Percentiles rank a stretch among this genome's conserved stretches.
phyloP scores from a whole-genome alignment of 805 yeast genomes.

The Ogataea saltuana region DNA sequence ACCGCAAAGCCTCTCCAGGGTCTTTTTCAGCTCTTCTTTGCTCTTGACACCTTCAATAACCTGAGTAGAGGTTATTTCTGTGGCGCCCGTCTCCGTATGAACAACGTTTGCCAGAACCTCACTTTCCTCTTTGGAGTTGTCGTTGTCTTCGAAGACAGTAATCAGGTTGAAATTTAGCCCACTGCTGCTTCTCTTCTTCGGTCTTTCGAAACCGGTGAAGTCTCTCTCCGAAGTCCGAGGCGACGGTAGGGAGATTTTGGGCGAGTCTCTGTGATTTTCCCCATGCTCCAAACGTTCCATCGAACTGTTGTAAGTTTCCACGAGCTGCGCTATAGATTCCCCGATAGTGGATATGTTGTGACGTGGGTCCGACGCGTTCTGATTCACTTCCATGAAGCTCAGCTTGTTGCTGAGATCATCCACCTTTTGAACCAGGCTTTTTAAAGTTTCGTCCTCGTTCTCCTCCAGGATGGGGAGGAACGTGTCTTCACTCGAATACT shows the following conservation, averaged over 20 bases:
- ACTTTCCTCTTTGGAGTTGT: constrained; percentile 2
- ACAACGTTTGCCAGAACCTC: no score
- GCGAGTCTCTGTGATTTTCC: neutral
- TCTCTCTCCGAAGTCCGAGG: constrained; percentile 13
- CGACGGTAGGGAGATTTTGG: constrained; percentile 7
- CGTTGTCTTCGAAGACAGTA: constrained; percentile 21
- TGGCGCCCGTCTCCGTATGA: constrained; percentile 19
- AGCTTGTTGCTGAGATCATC: constrained; percentile 24
- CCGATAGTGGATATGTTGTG: constrained; percentile 18
- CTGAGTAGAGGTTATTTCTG: constrained; percentile 12
- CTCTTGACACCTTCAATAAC: constrained; percentile 14
- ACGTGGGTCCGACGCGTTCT: constrained; percentile 10
- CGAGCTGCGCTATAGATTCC: constrained; percentile 15
- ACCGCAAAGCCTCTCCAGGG: constrained; percentile 22
- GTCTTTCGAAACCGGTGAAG: constrained; percentile 4
- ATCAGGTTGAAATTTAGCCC: constrained; percentile 34
- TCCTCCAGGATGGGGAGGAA: constrained; percentile 23
- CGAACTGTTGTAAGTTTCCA: constrained; percentile 16
- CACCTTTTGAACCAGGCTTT: constrained; percentile 16
- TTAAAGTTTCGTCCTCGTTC: constrained; percentile 25
- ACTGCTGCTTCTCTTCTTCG: constrained; percentile 30
- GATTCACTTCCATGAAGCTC: constrained; percentile 23
- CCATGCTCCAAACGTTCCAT: constrained; percentile 5
- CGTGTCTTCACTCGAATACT: constrained; percentile 5
- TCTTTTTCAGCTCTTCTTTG: constrained; percentile 22